Evolutionary conservation across 2,329 filamentous ascomycete species (phyloP), one percentile per base, ranked within the genome.

Genomic region (Plenodomus lindquistii): DNA sequence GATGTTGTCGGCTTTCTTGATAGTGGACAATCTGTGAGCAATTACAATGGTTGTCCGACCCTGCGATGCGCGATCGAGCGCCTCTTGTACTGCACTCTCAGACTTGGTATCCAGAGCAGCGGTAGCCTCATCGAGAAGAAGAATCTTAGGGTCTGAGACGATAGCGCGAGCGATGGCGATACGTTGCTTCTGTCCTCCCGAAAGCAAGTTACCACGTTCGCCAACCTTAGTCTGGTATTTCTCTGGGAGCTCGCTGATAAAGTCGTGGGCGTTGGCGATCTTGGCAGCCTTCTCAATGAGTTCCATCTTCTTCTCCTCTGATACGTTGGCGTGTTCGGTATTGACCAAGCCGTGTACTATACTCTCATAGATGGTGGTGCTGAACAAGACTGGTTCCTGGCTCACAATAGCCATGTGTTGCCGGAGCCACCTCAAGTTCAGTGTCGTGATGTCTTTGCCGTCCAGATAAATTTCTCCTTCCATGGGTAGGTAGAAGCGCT

Each of bases 31-130:
- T 59, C 93, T 87, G 75, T 99, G 94, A 37, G 94, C 94, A 71
- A 99, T 97, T 6, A 92, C 89, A 61, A 97, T 96, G 2, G 94
- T 97, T 0, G 94, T 99, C 44, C 94, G 84, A 19, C 92, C 93
- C 55, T 88, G 81, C 1, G 91, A 83, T 20, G 93, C 94, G 41
- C 84, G 87, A 63, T 97, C 92, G 8, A 99, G 81, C 16, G 94
- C 94, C 36, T 90, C 90, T 71, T 97, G 94, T 1, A 99, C 93
- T 9, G 96, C 88, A 38, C 90, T 91, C 75, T 99, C 94, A 0
- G 91, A 95, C 67, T 94, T 93, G 18, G 93, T 96, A 66, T 99
- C 94, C 0, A 99, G 81, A 3, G 91, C 91, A 31, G 89, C 94
- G 0, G 94, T 99, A 4, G 94, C 94, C 72, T 99, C 94, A 58